phyloP scores from a whole-genome alignment of 106 monocot genomes.

The Posidonia australis region DNA sequence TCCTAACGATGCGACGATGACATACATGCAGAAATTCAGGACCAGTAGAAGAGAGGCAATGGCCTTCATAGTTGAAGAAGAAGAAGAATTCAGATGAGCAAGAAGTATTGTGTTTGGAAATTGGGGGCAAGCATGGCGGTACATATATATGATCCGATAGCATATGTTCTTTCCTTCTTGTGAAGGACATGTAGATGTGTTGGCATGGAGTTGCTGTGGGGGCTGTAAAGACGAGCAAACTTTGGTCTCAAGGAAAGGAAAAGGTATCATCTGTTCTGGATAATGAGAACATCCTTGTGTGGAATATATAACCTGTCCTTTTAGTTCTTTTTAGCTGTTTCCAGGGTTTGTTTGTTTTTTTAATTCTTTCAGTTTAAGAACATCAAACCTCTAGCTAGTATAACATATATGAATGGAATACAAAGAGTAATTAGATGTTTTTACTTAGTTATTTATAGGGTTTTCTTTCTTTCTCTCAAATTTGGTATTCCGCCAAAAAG shows the following conservation, averaged over 20 bases:
- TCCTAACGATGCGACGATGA: constrained; percentile 39
- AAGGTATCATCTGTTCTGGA: neutral
- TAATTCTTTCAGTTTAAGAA: too few relatives aligned
- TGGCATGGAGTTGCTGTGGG: neutral
- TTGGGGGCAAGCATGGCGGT: neutral
- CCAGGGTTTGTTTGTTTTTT: too few relatives aligned
- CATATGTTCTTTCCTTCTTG: constrained; percentile 5
- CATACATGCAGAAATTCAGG: constrained; percentile 78
- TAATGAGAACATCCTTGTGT: too few relatives aligned
- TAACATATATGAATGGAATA: too few relatives aligned
- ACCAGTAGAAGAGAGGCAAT: constrained; percentile 38
- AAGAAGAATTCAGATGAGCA: neutral
- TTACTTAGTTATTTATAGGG: too few relatives aligned
- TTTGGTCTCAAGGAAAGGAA: neutral
- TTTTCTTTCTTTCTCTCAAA: too few relatives aligned
- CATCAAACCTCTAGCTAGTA: too few relatives aligned
- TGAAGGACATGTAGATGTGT: neutral
- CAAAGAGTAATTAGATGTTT: too few relatives aligned
- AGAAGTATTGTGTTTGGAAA: neutral
- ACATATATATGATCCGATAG: neutral
- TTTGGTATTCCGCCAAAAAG: too few relatives aligned
- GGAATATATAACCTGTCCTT: too few relatives aligned
- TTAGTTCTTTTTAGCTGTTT: too few relatives aligned
- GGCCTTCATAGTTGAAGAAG: constrained; percentile 17
- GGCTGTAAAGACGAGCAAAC: too few relatives aligned